Evolutionary conservation across 2,329 filamentous ascomycete species (phyloP).

Genomic region (Xylaria multiplex): DNA sequence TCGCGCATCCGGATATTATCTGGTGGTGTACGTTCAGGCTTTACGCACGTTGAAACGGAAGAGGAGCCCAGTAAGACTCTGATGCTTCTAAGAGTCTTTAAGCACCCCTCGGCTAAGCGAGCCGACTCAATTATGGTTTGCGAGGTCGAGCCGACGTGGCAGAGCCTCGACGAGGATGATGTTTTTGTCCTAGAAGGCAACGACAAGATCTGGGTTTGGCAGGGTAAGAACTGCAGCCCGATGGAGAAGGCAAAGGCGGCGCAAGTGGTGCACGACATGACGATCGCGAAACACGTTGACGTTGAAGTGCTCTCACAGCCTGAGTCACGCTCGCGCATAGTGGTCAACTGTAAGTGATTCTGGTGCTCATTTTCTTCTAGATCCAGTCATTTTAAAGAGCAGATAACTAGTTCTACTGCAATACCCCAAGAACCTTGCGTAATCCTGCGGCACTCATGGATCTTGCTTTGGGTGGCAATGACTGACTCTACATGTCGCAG

Average conservation of each 20-base stretch:
- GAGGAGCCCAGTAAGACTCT: slow-evolving; percentile 55
- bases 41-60: slow-evolving; percentile 67
- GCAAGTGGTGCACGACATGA: slow-evolving; percentile 73
- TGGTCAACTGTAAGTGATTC: slow-evolving; percentile 56
- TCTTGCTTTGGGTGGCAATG: not conserved
- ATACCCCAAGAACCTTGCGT: not conserved
- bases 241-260: slow-evolving; percentile 77
- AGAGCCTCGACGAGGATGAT: slow-evolving; percentile 71
- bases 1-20: slow-evolving; percentile 67
- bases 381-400: not conserved
- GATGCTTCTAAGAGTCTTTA: slow-evolving; percentile 71
- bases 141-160: slow-evolving; percentile 70
- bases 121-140: slow-evolving; percentile 66
- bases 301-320: slow-evolving; percentile 72
- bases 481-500: slow-evolving; percentile 26
- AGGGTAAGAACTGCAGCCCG: slow-evolving; percentile 70
- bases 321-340: slow-evolving; percentile 63
- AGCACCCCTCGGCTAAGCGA: slow-evolving; percentile 61
- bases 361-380: not conserved
- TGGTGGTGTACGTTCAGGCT: slow-evolving; percentile 71
- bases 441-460: not conserved
- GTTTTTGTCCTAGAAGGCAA: slow-evolving; percentile 72
- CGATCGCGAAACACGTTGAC: slow-evolving; percentile 69
- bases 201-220: slow-evolving; percentile 76
- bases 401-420: not conserved